Evolutionary conservation across 2,329 filamentous ascomycete genomes (phyloP).

Genomic region (Akanthomyces lecanii): DNA sequence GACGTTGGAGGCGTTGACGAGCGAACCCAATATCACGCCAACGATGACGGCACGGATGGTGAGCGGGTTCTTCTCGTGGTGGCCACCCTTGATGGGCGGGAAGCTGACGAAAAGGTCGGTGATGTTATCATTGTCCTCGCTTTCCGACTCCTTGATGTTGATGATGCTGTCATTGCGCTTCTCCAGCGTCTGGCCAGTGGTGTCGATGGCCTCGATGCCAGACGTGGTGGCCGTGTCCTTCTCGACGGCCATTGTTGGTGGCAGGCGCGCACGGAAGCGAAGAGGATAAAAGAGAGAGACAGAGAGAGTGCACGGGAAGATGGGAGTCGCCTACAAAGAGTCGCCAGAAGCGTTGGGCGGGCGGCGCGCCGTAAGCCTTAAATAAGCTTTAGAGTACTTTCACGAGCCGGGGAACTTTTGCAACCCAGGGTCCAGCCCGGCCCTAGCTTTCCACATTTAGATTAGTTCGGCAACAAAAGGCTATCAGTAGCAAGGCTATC

Average conservation of each 20-base stretch:
- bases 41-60: constrained; percentile 53
- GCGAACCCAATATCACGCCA: constrained; percentile 51
- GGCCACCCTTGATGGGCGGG: constrained; percentile 36
- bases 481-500: too few species aligned
- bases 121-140: constrained; percentile 28
- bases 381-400: too few species aligned
- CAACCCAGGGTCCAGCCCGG: too few species aligned
- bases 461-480: too few species aligned
- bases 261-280: neutral
- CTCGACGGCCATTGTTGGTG: neutral
- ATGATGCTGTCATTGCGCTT: constrained; percentile 2
- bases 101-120: constrained; percentile 38
- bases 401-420: too few species aligned
- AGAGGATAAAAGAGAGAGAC: too few species aligned
- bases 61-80: constrained; percentile 44
- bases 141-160: neutral
- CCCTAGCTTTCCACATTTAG: too few species aligned
- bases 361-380: too few species aligned
- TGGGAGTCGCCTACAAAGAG: too few species aligned
- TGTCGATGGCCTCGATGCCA: neutral
- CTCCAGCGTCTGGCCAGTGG: neutral
- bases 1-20: constrained; percentile 59
- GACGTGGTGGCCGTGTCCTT: neutral
- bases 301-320: too few species aligned
- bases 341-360: too few species aligned